Evolutionary conservation across 2,329 filamentous ascomycete genomes (phyloP).

Genomic region (Colletotrichum liaoningense): DNA sequence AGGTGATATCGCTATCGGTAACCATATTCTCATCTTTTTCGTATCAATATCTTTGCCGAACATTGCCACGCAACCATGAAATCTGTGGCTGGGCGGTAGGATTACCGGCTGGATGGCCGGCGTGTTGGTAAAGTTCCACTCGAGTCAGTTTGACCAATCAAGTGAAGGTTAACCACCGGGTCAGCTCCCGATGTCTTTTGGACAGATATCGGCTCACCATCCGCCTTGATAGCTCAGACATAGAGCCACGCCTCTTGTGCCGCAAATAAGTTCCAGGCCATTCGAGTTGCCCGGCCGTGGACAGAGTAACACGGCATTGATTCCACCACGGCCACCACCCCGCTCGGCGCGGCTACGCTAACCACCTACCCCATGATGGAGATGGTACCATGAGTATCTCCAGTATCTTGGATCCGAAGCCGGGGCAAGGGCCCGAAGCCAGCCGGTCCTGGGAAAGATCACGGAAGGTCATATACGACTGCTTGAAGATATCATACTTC

Average conservation of each 20-base stretch:
- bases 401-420: constrained; percentile 1
- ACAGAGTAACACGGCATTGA: neutral
- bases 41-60: neutral
- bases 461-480: neutral
- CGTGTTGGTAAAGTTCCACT: neutral
- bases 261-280: neutral
- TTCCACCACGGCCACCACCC: neutral
- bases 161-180: neutral
- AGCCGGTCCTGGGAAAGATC: neutral
- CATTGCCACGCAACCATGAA: neutral
- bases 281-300: neutral
- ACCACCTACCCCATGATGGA: neutral
- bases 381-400: neutral
- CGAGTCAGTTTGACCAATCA: neutral
- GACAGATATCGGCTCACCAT: neutral
- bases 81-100: neutral
- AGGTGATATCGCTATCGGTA: neutral
- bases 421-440: constrained; percentile 13
- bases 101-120: neutral
- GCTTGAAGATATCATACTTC: constrained; percentile 14
- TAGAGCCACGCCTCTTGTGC: neutral
- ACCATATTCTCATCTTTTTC: neutral
- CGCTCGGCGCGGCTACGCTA: constrained; percentile 1
- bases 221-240: neutral
- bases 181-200: neutral